These are phyloP conservation scores for Papiliotrema terrestris DNA, from an alignment of 1,284 basidiomycete genomes.

Conservation along the genomic window DNA sequence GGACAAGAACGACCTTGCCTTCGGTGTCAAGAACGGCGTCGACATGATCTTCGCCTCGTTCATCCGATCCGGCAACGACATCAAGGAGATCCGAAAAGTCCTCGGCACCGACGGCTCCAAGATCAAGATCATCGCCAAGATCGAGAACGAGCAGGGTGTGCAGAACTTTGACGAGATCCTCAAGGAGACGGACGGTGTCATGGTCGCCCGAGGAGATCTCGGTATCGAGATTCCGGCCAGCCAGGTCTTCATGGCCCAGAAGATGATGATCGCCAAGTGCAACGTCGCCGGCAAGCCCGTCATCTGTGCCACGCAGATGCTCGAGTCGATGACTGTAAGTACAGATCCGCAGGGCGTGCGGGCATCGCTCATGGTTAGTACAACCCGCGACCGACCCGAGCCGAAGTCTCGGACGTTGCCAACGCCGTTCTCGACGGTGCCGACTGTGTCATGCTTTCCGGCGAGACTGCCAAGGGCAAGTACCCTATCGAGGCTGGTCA, in stretches of 20 bases:
- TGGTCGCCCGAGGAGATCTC: slow-evolving; percentile 97
- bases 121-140: slow-evolving; percentile 98
- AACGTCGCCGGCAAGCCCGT: slow-evolving; percentile 95
- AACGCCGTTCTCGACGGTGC: slow-evolving; percentile 96
- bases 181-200: slow-evolving; percentile 89
- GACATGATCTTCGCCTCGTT: slow-evolving; percentile 99
- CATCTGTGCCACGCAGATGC: slow-evolving; percentile 99
- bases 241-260: slow-evolving; percentile 96
- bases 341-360: neutral
- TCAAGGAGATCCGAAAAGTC: slow-evolving; percentile 82
- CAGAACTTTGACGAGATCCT: slow-evolving; percentile 97
- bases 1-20: slow-evolving; percentile 91
- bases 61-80: slow-evolving; percentile 88
- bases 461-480: slow-evolving; percentile 92
- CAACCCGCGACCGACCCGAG: slow-evolving; percentile 94
- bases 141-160: slow-evolving; percentile 97
- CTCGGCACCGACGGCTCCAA: slow-evolving; percentile 86
- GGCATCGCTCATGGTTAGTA: slow-evolving; percentile 55
- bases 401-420: slow-evolving; percentile 94
- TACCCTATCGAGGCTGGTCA: slow-evolving; percentile 89
- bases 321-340: slow-evolving; percentile 94
- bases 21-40: slow-evolving; percentile 95
- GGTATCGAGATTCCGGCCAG: slow-evolving; percentile 97
- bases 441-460: slow-evolving; percentile 98
- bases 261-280: slow-evolving; percentile 99